A percentile compares a stretch with the other conserved stretches of the same genome.
These are phyloP conservation scores for Cubamyces sp. DNA, from an alignment of 768 basidiomycete genomes.

Conservation along the genomic window DNA sequence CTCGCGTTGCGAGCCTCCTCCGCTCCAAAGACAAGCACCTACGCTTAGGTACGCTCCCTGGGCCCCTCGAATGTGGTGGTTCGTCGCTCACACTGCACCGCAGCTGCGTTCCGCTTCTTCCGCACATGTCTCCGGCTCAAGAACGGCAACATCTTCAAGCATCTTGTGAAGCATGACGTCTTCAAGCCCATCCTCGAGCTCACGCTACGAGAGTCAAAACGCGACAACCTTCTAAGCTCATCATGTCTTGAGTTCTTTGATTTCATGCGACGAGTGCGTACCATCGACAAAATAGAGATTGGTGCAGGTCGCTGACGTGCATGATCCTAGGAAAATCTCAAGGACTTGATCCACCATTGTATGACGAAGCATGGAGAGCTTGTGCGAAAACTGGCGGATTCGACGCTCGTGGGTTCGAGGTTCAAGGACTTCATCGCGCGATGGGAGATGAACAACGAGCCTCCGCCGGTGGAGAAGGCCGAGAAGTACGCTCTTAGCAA, in stretches of 20 bases:
- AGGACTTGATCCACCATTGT: constrained; percentile 80
- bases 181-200: constrained; percentile 83
- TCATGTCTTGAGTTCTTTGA: constrained; percentile 98
- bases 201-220: constrained; percentile 77
- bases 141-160: constrained; percentile 72
- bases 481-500: constrained; percentile 50
- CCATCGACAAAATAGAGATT: neutral
- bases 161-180: constrained; percentile 84
- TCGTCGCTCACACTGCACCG: constrained; percentile 11
- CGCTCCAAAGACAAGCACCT: constrained; percentile 89
- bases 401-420: constrained; percentile 62
- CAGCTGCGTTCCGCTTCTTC: constrained; percentile 93
- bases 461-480: constrained; percentile 55
- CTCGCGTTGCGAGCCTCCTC: constrained; percentile 76
- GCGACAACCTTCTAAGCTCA: constrained; percentile 92
- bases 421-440: constrained; percentile 75
- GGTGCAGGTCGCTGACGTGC: constrained; percentile 5
- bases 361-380: constrained; percentile 76
- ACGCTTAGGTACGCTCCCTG: constrained; percentile 72
- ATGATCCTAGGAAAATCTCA: constrained; percentile 75
- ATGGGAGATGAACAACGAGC: constrained; percentile 94
- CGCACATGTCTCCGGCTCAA: constrained; percentile 81
- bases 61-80: no score
- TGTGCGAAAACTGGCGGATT: constrained; percentile 65
- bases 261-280: constrained; percentile 74